These are phyloP conservation scores for Sarcocystis neurona DNA, from an alignment of 169 alveolate species.

Conservation along the genomic window DNA sequence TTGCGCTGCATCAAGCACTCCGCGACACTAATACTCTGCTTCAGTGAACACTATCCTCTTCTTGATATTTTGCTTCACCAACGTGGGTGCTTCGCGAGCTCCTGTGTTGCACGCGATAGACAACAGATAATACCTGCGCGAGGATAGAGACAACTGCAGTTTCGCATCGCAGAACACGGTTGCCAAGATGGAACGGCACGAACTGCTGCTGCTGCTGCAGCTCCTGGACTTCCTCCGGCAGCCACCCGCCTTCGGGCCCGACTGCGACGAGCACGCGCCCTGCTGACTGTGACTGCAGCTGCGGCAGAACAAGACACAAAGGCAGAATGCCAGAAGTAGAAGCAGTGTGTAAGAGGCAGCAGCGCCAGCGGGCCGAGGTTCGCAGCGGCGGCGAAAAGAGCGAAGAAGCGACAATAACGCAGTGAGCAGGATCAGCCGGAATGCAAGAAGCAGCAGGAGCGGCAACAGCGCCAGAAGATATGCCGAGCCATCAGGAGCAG, in stretches of 20 bases:
- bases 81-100: no score
- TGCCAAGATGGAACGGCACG: constrained; percentile 37
- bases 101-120: no score
- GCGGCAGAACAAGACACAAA: neutral
- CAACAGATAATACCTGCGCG: constrained; percentile 50
- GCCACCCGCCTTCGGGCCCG: constrained; percentile 65
- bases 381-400: neutral
- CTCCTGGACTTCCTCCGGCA: constrained; percentile 39
- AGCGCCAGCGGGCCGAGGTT: neutral
- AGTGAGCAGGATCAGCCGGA: neutral
- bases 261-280: constrained; percentile 55
- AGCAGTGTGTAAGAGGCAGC: neutral
- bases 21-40: no score
- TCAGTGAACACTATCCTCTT: no score
- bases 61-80: no score
- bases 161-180: constrained; percentile 55
- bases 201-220: constrained; percentile 49
- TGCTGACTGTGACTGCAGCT: constrained; percentile 37
- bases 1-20: no score
- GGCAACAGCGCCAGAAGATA: neutral
- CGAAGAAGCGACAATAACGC: neutral
- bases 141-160: constrained; percentile 50
- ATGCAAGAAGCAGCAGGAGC: neutral
- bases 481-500: no score
- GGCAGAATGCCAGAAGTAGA: no score